phyloP scores from a whole-genome alignment of 192 early-diverging fungal genomes.

The Backusella circina region DNA sequence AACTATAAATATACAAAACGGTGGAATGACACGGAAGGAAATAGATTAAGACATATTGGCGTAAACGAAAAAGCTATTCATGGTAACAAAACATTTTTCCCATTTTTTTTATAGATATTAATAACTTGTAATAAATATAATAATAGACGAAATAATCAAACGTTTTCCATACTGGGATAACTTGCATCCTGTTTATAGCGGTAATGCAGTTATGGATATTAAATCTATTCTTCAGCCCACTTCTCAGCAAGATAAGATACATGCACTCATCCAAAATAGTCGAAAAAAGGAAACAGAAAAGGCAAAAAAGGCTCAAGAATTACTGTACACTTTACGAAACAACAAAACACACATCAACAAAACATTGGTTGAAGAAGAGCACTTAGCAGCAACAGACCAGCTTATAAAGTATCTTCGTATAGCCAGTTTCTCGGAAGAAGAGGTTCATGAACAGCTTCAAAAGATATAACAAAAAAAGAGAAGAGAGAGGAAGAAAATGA shows the following conservation, averaged over 20 bases:
- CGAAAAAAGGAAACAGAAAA: neutral
- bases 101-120: neutral
- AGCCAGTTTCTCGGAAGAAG: neutral
- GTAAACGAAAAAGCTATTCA: neutral
- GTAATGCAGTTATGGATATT: neutral
- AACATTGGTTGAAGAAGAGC: neutral
- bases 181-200: neutral
- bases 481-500: neutral
- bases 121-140: neutral
- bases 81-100: neutral
- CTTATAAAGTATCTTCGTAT: neutral
- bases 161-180: constrained; percentile 7
- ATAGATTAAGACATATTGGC: neutral
- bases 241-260: constrained; percentile 1
- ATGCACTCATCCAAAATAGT: neutral
- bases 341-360: neutral
- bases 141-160: constrained; percentile 5
- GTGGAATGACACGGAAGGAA: constrained; percentile 1
- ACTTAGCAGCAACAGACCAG: neutral
- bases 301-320: neutral
- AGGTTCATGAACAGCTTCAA: neutral
- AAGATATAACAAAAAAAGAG: neutral
- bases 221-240: neutral
- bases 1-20: neutral
- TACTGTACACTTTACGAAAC: neutral